Percentiles rank a stretch among this genome's conserved stretches.
These are phyloP conservation scores for Exidia glandulosa DNA, from an alignment of 768 basidiomycete genomes.

Conservation along the genomic window DNA sequence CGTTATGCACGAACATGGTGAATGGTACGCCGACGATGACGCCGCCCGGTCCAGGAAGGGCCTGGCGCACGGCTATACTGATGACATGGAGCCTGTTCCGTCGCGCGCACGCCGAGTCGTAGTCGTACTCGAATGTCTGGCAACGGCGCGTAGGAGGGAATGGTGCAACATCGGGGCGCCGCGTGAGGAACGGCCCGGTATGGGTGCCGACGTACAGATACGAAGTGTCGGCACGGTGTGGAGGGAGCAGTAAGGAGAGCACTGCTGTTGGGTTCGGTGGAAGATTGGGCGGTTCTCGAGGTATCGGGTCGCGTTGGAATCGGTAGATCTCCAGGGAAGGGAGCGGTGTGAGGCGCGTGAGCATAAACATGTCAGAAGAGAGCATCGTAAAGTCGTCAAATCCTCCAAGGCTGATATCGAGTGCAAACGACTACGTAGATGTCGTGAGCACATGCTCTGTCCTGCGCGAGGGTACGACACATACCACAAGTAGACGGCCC, in stretches of 20 bases:
- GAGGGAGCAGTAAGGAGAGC: background rate
- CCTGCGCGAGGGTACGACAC: slow-evolving; percentile 12
- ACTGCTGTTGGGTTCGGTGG: slow-evolving; percentile 4
- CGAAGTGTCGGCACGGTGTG: background rate
- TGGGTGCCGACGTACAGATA: slow-evolving; percentile 8
- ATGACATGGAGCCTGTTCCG: background rate
- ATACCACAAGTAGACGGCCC: slow-evolving; percentile 30
- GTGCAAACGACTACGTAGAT: background rate
- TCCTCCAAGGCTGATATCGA: slow-evolving; percentile 8
- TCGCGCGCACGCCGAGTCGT: background rate
- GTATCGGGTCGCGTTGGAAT: slow-evolving; percentile 17
- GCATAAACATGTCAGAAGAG: slow-evolving; percentile 29
- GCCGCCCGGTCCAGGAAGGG: too few species aligned
- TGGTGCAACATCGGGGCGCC: slow-evolving; percentile 7
- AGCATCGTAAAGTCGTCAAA: slow-evolving; percentile 39
- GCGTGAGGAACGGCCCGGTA: slow-evolving; percentile 11
- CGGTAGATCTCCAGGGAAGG: slow-evolving; percentile 36
- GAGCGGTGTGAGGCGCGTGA: slow-evolving; percentile 22
- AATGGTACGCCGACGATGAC: slow-evolving; percentile 13
- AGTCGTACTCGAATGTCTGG: background rate
- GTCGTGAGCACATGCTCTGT: background rate
- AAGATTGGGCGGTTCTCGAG: background rate
- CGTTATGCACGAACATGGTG: slow-evolving; percentile 12
- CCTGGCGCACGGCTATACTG: background rate
- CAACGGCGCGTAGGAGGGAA: slow-evolving; percentile 3